phyloP scores from a whole-genome alignment of 2,329 filamentous ascomycete species.

The Dactylellina haptotyla region DNA sequence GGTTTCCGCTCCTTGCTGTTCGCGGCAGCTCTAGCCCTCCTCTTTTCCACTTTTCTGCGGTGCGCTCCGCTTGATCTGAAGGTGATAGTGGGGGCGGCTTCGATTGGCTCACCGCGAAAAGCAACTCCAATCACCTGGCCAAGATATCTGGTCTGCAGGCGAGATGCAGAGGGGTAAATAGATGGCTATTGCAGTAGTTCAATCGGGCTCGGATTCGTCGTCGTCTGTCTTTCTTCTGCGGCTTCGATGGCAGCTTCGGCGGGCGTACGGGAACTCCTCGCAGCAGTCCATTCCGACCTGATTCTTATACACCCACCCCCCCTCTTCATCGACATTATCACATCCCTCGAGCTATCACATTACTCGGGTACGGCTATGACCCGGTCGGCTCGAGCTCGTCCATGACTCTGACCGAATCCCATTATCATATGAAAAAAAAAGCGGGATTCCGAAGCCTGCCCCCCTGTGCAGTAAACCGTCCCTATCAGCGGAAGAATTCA shows the following conservation, averaged over 20 bases:
- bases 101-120: slow-evolving; percentile 32
- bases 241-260: background rate
- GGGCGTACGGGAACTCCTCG: slow-evolving; percentile 5
- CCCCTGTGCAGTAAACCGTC: background rate
- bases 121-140: slow-evolving; percentile 17
- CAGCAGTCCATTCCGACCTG: slow-evolving; percentile 20
- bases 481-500: slow-evolving; percentile 12
- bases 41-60: slow-evolving; percentile 33
- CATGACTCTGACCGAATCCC: too few relatives aligned
- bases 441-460: slow-evolving; percentile 23
- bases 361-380: slow-evolving; percentile 27
- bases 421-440: slow-evolving; percentile 27
- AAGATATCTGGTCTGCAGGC: background rate
- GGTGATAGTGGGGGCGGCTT: slow-evolving; percentile 15
- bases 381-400: too few relatives aligned
- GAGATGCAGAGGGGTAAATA: slow-evolving; percentile 18
- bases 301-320: slow-evolving; percentile 19
- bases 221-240: background rate
- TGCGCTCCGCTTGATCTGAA: slow-evolving; percentile 47
- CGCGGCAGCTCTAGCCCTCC: slow-evolving; percentile 51
- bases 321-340: background rate
- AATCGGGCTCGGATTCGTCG: background rate
- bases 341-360: background rate
- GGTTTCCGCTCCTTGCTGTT: slow-evolving; percentile 15
- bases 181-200: slow-evolving; percentile 18